Base-by-base conservation (phyloP, 768 basidiomycete genomes). In the Kwoniella sp. region DNA sequence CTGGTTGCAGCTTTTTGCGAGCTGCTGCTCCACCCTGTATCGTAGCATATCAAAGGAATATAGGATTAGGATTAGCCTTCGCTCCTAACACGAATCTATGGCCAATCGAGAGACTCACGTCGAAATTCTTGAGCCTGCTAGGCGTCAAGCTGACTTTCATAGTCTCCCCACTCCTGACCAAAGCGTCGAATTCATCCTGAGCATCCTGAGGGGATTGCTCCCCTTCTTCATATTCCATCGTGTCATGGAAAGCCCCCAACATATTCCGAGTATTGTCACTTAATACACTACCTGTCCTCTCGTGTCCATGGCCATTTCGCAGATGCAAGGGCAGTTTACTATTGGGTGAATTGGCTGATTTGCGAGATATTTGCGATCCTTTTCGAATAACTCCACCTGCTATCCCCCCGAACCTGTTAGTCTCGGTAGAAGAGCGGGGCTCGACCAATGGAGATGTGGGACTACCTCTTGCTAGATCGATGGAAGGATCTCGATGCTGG, bases 71-170 rank as follows among this genome's bases (percentile, higher is more conserved):
- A 44, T 44, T 44, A 15, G 26, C 22, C n/a, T n/a, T n/a, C n/a
- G n/a, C n/a, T n/a, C n/a, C n/a, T n/a, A n/a, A n/a, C n/a, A n/a
- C n/a, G n/a, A n/a, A n/a, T n/a, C n/a, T n/a, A n/a, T n/a, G n/a
- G n/a, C n/a, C n/a, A n/a, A n/a, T n/a, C n/a, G n/a, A n/a, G n/a
- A n/a, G n/a, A 83, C 86, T 76, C 81, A 94, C 93, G 85, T 96
- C 92, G 86, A 95, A 94, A 54, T 87, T 91, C 77, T 88, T 90
- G 61, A 98, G 83, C 58, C 94, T 85, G 82, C 96, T 92, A 60
- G 94, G 94, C 33, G 94, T 98, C 67, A 96, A 84, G 46, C 92
- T 95, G 71, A 98, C 88, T 77, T 92, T 96, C 89, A 96, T 90
- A 21, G 94, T 97, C 62, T 89, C 84, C 64, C 88, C 86, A 63